These are phyloP conservation scores for Boechera retrofracta DNA, from an alignment of 345 rosid genomes.

Conservation along the genomic window DNA sequence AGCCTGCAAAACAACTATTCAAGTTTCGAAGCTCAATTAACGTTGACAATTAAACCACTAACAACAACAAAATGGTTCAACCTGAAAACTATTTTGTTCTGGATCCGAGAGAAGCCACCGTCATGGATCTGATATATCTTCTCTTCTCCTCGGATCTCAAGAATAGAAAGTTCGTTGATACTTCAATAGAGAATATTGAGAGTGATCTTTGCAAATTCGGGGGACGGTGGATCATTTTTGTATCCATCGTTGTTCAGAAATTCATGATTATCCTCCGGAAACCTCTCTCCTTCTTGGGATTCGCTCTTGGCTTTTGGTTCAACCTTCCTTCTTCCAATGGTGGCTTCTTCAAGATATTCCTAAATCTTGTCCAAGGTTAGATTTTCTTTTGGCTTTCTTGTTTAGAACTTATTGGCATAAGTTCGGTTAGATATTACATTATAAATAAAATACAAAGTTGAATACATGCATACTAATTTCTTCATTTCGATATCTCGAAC, in stretches of 20 bases:
- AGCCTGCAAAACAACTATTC: background rate
- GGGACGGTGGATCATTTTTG: background rate
- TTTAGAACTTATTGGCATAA: too few relatives aligned
- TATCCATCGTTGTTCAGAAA: background rate
- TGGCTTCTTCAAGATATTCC: background rate
- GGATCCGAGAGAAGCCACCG: background rate
- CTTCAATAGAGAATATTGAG: background rate
- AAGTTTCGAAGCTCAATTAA: background rate
- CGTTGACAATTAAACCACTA: background rate
- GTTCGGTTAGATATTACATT: background rate
- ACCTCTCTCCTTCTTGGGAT: background rate
- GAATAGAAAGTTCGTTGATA: background rate
- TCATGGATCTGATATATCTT: background rate
- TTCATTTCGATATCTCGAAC: too few relatives aligned
- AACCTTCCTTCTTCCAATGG: background rate
- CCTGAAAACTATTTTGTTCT: background rate
- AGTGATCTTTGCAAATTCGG: background rate
- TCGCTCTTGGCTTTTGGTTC: background rate
- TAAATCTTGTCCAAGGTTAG: background rate
- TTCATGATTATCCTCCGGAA: background rate
- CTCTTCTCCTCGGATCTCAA: background rate
- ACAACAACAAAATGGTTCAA: background rate
- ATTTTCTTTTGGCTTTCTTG: background rate
- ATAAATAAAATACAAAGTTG: too few relatives aligned
- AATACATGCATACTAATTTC: too few relatives aligned